phyloP scores from a whole-genome alignment of 2,329 filamentous ascomycete species.

The Aspergillus neotritici region DNA sequence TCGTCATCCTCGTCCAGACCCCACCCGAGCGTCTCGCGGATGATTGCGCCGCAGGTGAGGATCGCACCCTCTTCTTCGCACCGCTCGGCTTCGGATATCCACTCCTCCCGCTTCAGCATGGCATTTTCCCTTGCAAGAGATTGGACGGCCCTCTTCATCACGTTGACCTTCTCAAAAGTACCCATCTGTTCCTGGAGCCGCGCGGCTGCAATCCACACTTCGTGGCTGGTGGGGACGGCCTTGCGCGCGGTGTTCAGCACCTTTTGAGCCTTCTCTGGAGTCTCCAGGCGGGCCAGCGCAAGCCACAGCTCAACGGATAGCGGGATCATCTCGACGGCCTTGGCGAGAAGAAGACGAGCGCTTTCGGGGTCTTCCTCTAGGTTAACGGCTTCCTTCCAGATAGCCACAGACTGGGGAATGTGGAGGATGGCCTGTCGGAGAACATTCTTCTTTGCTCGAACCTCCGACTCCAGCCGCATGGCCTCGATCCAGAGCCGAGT shows the following conservation, averaged over 20 bases:
- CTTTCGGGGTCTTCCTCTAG: slow-evolving; percentile 85
- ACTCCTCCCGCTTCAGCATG: slow-evolving; percentile 96
- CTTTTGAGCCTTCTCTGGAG: slow-evolving; percentile 84
- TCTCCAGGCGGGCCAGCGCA: slow-evolving; percentile 82
- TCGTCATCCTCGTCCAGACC: slow-evolving; percentile 93
- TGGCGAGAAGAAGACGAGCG: slow-evolving; percentile 81
- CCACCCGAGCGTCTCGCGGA: slow-evolving; percentile 89
- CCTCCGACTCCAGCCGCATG: slow-evolving; percentile 81
- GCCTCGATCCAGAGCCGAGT: slow-evolving; percentile 92
- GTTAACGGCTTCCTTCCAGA: slow-evolving; percentile 99
- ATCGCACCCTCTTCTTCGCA: slow-evolving; percentile 89
- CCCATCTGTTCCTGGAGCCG: slow-evolving; percentile 86
- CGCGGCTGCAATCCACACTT: slow-evolving; percentile 94
- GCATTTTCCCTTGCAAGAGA: slow-evolving; percentile 83
- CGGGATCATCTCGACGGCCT: slow-evolving; percentile 92
- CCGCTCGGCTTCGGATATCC: slow-evolving; percentile 90
- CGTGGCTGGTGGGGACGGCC: slow-evolving; percentile 84
- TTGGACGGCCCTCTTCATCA: slow-evolving; percentile 92
- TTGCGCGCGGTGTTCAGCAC: slow-evolving; percentile 94
- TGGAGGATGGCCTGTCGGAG: slow-evolving; percentile 86
- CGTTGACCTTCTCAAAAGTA: slow-evolving; percentile 70
- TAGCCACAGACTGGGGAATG: slow-evolving; percentile 84
- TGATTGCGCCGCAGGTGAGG: slow-evolving; percentile 80
- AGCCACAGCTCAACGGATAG: slow-evolving; percentile 93
- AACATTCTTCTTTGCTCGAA: slow-evolving; percentile 83